These are phyloP conservation scores for Citrus hindsii DNA, from an alignment of 345 rosid species.

Conservation along the genomic window DNA sequence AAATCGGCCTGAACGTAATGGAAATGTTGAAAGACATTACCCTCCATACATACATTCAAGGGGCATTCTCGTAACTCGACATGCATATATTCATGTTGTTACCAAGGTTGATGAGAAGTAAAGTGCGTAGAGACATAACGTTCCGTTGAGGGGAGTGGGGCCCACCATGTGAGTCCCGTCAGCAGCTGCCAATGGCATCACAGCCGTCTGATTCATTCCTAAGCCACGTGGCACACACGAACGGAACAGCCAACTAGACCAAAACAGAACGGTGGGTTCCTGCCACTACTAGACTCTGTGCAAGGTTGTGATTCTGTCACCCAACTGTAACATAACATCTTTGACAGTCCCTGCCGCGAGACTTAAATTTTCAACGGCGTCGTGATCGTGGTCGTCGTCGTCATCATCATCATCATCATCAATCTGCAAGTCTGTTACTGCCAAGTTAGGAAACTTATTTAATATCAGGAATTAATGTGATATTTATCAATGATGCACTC, in stretches of 20 bases:
- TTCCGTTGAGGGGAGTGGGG: neutral
- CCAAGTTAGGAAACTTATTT: neutral
- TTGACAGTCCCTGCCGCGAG: too few relatives aligned
- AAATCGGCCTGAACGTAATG: too few relatives aligned
- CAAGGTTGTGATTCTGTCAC: neutral
- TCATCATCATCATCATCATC: too few relatives aligned
- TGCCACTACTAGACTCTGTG: too few relatives aligned
- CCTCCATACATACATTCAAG: too few relatives aligned
- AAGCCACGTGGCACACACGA: neutral
- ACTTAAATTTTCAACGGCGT: neutral
- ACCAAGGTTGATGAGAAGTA: neutral
- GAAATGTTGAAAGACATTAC: too few relatives aligned
- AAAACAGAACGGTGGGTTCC: neutral
- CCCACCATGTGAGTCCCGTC: neutral
- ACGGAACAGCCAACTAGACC: neutral
- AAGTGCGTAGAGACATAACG: neutral
- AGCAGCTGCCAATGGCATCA: neutral
- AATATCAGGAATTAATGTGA: neutral
- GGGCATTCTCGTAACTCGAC: too few relatives aligned
- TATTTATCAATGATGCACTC: neutral
- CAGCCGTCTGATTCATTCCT: neutral
- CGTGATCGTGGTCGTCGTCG: too few relatives aligned
- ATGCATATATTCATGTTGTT: too few relatives aligned
- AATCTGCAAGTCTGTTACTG: neutral
- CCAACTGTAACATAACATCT: neutral